Percentiles rank a stretch among this genome's conserved stretches.
These are phyloP conservation scores for Triticum urartu DNA, from an alignment of 176 grass and related monocot species.

Conservation along the genomic window DNA sequence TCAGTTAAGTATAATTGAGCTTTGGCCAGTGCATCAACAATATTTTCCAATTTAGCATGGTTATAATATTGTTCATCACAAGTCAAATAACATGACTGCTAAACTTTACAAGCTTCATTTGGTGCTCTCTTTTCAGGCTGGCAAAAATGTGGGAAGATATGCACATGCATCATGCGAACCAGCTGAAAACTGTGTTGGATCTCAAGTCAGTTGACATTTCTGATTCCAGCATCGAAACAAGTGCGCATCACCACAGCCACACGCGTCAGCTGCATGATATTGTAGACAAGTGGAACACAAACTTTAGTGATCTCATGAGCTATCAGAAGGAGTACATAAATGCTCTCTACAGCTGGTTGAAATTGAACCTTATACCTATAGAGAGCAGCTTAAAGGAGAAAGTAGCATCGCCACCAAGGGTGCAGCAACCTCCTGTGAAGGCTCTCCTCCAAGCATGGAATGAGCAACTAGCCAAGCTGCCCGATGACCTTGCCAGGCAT, in stretches of 20 bases:
- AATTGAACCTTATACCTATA: slow-evolving; percentile 83
- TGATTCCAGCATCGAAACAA: slow-evolving; percentile 73
- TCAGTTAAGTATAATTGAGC: neutral
- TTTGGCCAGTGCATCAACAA: neutral
- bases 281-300: slow-evolving; percentile 70
- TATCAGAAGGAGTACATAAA: slow-evolving; percentile 83
- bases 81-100: neutral
- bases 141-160: slow-evolving; percentile 95
- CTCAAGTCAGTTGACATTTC: slow-evolving; percentile 75
- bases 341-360: slow-evolving; percentile 78
- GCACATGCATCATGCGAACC: slow-evolving; percentile 61
- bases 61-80: neutral
- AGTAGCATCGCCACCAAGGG: slow-evolving; percentile 76
- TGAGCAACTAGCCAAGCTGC: slow-evolving; percentile 71
- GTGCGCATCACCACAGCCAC: slow-evolving; percentile 67
- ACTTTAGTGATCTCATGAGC: slow-evolving; percentile 67
- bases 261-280: slow-evolving; percentile 73
- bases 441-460: slow-evolving; percentile 75
- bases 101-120: slow-evolving; percentile 24
- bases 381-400: slow-evolving; percentile 96
- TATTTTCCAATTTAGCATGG: neutral
- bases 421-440: slow-evolving; percentile 72
- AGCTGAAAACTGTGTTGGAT: slow-evolving; percentile 60
- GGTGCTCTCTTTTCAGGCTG: slow-evolving; percentile 60
- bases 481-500: slow-evolving; percentile 75